A percentile compares a stretch with the other conserved stretches of the same genome.
These are phyloP conservation scores for Micractinium conductrix DNA, from an alignment of 139 green algal genomes.

Conservation along the genomic window DNA sequence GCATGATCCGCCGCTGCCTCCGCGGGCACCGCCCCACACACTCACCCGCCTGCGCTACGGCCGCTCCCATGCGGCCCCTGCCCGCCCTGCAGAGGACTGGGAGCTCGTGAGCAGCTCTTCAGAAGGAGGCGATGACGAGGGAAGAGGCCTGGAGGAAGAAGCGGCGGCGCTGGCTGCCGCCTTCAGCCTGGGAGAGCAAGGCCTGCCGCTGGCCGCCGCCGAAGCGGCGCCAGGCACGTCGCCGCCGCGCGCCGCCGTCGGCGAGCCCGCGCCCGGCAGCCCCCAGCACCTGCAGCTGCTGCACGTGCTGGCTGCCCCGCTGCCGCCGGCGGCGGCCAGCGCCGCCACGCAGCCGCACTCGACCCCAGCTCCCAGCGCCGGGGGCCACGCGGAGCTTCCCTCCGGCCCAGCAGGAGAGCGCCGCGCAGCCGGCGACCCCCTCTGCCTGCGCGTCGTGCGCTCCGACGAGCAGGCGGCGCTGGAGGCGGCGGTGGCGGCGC, in stretches of 20 bases:
- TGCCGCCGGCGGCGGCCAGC: not conserved
- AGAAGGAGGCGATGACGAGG: not conserved
- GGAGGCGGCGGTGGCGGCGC: not conserved
- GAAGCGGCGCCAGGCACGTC: not conserved
- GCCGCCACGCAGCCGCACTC: not conserved
- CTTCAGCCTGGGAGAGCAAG: constrained; percentile 3
- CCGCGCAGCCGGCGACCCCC: not conserved
- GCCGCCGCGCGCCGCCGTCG: not conserved
- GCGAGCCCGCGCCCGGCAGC: not conserved
- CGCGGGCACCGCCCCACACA: not conserved
- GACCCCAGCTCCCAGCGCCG: not conserved
- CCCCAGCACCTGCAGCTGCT: constrained; percentile 15
- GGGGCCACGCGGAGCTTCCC: not conserved
- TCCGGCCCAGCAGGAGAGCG: not conserved
- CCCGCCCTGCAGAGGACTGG: not conserved
- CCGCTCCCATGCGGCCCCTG: not conserved
- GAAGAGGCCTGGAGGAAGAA: not conserved
- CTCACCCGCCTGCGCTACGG: not conserved
- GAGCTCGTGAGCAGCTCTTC: constrained; percentile 27
- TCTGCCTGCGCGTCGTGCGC: constrained; percentile 19
- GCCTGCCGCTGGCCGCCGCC: not conserved
- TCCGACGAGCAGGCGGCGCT: constrained; percentile 15
- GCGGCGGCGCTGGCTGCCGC: not conserved
- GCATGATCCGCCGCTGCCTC: no score
- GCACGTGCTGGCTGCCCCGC: not conserved